Base-by-base conservation (phyloP, 2,329 filamentous ascomycete species). In the Boeremia exigua region DNA sequence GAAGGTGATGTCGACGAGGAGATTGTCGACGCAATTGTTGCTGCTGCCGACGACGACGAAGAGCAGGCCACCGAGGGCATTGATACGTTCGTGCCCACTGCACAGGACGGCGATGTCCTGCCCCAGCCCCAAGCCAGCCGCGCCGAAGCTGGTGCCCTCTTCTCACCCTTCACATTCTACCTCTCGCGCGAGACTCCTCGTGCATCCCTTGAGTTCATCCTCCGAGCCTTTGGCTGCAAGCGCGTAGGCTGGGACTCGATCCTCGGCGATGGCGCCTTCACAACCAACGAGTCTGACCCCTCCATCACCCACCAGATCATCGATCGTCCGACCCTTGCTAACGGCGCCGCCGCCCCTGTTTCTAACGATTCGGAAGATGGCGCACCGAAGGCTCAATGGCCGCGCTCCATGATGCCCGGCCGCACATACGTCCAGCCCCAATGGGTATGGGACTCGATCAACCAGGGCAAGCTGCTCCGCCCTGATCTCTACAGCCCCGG, bases 371-470 rank as follows among this genome's bases (percentile, higher is more conserved):
- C 43, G 80, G 76, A 86, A 85, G 78, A 89, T 81, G 59, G 79
- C 83, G 60, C 68, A 44, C 69, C 76, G 32, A 80, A 76, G 59
- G 76, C 61, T 11, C 69, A 82, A 58, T 80, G 78, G 69, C 79
- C 82, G 28, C 89, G 91, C 69, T 86, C 86, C 61, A 87, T 92
- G 58, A 89, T 98, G 59, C 92, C 94, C n/a, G 94, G 94, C 32
- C 85, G 95, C 63, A 92, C 87, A 61, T 99, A 99, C 67, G 80
- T 99, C 52, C 95, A 99, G 79, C 95, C 95, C 17, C 95, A 99
- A 75, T 99, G 96, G 94, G 87, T 99, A 4, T 99, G 95, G 95
- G 95, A 99, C 72, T 94, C 91, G 69, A 81, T 96, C 74, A 99
- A 99, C 74, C 91, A 95, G 40, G 91, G 92, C 60, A 92, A 94